These are phyloP conservation scores for Aspergillus amoenus DNA, from an alignment of 2,329 filamentous ascomycete genomes.

Conservation along the genomic window DNA sequence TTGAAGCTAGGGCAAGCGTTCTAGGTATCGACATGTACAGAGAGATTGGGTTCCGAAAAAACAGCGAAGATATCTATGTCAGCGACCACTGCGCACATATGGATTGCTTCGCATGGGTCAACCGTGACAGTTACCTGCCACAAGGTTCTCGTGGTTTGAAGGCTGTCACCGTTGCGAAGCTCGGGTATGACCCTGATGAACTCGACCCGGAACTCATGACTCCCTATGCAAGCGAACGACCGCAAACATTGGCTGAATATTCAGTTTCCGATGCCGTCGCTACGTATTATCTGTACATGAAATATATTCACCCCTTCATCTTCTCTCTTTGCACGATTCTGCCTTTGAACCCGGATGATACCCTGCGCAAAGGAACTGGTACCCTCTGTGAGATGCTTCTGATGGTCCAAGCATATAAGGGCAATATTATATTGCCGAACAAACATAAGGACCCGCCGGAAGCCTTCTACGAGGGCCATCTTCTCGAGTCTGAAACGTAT, in stretches of 20 bases:
- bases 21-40: slow-evolving; percentile 99
- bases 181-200: slow-evolving; percentile 97
- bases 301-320: slow-evolving; percentile 99
- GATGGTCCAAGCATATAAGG: slow-evolving; percentile 96
- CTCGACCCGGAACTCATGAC: slow-evolving; percentile 98
- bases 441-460: slow-evolving; percentile 91
- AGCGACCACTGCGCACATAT: slow-evolving; percentile 96
- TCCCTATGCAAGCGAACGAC: slow-evolving; percentile 78
- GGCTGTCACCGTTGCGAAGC: slow-evolving; percentile 94
- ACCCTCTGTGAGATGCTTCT: slow-evolving; percentile 99
- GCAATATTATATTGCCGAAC: slow-evolving; percentile 89
- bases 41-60: slow-evolving; percentile 95
- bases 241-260: slow-evolving; percentile 93
- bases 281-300: slow-evolving; percentile 99
- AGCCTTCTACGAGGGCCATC: slow-evolving; percentile 92
- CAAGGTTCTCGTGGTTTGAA: slow-evolving; percentile 97
- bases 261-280: slow-evolving; percentile 98
- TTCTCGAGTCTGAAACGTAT: slow-evolving; percentile 96
- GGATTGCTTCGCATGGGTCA: slow-evolving; percentile 99
- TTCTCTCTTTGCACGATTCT: slow-evolving; percentile 98
- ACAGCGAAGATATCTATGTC: slow-evolving; percentile 93
- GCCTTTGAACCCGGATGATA: slow-evolving; percentile 88
- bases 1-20: slow-evolving; percentile 88
- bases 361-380: slow-evolving; percentile 90
- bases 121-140: slow-evolving; percentile 94